Percentiles rank a stretch among this genome's conserved stretches.
Conservation (phyloP, 2,329 filamentous ascomycete species). For the Fusarium sp. region DNA sequence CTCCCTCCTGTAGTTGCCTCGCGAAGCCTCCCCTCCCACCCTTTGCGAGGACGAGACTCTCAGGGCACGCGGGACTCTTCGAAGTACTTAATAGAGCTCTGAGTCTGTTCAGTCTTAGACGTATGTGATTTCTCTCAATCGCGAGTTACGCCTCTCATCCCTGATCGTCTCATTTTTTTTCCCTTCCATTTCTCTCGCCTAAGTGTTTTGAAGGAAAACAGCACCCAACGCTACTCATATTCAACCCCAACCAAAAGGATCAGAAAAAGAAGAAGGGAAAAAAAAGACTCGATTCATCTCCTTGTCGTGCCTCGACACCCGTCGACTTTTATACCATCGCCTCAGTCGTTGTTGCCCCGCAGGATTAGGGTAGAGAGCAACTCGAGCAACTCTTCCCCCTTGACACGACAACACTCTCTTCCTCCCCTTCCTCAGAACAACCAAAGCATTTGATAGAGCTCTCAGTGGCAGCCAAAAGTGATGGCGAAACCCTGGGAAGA, state of each 20-base stretch:
- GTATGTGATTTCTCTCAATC: not conserved
- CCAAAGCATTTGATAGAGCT: not conserved
- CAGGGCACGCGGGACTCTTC: not conserved
- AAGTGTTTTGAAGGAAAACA: conserved; percentile 24
- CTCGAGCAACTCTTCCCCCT: not conserved
- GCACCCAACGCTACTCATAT: not conserved
- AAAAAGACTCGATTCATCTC: not conserved
- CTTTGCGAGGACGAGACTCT: conserved; percentile 25
- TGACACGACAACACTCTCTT: not conserved
- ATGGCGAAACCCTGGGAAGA: conserved; percentile 61
- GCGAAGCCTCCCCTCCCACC: not conserved
- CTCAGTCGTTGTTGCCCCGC: conserved; percentile 25
- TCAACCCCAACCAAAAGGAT: not conserved
- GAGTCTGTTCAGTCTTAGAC: not conserved
- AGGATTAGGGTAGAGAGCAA: conserved; percentile 18
- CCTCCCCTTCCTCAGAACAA: not conserved
- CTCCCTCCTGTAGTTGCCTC: conserved; percentile 15
- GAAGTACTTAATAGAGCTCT: conserved; percentile 31
- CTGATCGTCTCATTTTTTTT: not conserved
- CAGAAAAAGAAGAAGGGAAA: not conserved
- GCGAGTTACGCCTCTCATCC: not conserved
- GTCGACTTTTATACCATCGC: conserved; percentile 18
- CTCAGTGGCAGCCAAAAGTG: conserved; percentile 21
- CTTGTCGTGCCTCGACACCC: conserved; percentile 20
- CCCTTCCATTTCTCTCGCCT: not conserved